These are phyloP conservation scores for Quercus lobata DNA, from an alignment of 331 rosid species.

Conservation along the genomic window DNA sequence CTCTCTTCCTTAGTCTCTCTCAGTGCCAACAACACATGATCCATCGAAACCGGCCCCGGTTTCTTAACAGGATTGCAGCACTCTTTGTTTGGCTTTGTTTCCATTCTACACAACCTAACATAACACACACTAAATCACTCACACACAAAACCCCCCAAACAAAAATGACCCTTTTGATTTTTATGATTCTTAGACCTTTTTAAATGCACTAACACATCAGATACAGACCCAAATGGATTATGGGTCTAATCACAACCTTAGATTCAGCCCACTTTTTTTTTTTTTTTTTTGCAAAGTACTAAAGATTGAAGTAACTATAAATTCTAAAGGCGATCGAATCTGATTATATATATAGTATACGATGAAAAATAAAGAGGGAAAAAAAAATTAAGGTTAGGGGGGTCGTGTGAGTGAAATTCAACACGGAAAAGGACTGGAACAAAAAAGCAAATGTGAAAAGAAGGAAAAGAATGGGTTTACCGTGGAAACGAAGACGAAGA, in stretches of 20 bases:
- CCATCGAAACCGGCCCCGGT: conserved; percentile 59
- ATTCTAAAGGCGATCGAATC: conserved; percentile 22
- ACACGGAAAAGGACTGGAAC: conserved; percentile 17
- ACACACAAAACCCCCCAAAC: no score
- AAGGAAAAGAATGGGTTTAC: neutral
- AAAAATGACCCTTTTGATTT: neutral
- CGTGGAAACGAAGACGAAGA: neutral
- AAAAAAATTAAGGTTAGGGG: neutral
- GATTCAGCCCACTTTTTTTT: neutral
- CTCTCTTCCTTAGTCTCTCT: conserved; percentile 75
- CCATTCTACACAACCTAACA: conserved; percentile 28
- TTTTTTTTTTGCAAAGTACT: neutral
- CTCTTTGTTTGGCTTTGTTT: conserved; percentile 28
- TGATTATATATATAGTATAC: neutral
- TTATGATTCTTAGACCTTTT: no score
- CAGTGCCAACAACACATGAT: conserved; percentile 72
- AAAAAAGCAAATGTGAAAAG: conserved; percentile 4
- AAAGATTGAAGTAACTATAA: neutral
- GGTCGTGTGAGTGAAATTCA: conserved; percentile 1
- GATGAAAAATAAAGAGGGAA: neutral
- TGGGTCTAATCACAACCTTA: neutral
- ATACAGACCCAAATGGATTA: neutral
- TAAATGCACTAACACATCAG: neutral
- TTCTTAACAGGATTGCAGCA: conserved; percentile 50
- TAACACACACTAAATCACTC: neutral